Base-by-base conservation (phyloP, 2,329 filamentous ascomycete species). In the Orbilia brochopaga region DNA sequence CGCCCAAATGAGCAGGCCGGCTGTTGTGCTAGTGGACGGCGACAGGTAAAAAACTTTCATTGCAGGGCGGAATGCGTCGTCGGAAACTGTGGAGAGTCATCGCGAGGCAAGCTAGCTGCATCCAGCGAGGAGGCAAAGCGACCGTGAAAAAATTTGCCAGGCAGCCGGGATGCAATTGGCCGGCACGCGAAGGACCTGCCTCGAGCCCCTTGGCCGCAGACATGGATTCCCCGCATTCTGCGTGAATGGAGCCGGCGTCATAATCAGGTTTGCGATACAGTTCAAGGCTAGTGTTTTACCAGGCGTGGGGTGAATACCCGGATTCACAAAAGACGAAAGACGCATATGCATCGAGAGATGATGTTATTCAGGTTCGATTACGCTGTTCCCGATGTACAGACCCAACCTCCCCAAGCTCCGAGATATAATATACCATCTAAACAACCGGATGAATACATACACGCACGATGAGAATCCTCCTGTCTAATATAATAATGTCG, bases 151-250 rank as follows among this genome's bases (percentile, higher is more conserved):
- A 42, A 42, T 42, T 42, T 42, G 37, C 37, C 4, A 17, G 13
- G 13, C 37, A 5, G 37, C 37, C 37, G 37, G 37, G 4, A 17
- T 15, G 37, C 37, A 19, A 55, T 61, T 51, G 56, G 44, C 40
- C 48, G 19, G 51, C 37, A 53, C 32, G 37, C 37, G 37, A 42
- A 17, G 5, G 37, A 4, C 11, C n/a, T 17, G n/a, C 37, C n/a
- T 42, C 5, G 37, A 17, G 3, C 4, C 15, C 37, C 37, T 4
- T n/a, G 15, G 23, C 30, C 10, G 21, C 3, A 8, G 32, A 58
- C 65, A 69, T 62, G 65, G 65, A 51, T 69, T 69, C 65, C 57
- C 65, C 65, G 65, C 65, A 69, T 62, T 62, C 56, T 23, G 32
- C 37, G 13, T 15, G 13, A 15, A 15, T 42, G 37, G 3, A 42